Evolutionary conservation across 192 early-diverging fungal species (phyloP).

Genomic region (Backusella sp.): DNA sequence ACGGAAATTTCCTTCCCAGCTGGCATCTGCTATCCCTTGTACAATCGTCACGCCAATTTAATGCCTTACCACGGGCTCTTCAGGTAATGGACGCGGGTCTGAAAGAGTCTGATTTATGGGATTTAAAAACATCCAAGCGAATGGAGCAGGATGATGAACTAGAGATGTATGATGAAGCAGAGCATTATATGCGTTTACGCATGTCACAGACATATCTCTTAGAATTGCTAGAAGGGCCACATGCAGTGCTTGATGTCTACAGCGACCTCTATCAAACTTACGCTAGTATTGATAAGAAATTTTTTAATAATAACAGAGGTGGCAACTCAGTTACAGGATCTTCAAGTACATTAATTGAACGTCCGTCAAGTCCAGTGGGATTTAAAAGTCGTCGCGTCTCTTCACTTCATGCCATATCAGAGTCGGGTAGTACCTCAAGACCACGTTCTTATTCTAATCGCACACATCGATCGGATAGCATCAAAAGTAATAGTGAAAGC

Average conservation of each 20-base stretch:
- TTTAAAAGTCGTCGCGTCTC: background rate
- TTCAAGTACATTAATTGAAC: background rate
- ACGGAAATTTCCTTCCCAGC: slow-evolving; percentile 57
- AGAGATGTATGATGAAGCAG: slow-evolving; percentile 52
- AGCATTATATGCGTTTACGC: slow-evolving; percentile 20
- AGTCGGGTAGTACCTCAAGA: background rate
- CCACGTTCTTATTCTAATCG: background rate
- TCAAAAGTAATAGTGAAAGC: background rate
- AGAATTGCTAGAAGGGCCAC: slow-evolving; percentile 47
- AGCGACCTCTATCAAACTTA: slow-evolving; percentile 5
- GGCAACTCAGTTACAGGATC: background rate
- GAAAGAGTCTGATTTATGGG: slow-evolving; percentile 49
- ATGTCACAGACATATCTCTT: background rate
- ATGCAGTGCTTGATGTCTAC: background rate
- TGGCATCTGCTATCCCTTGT: slow-evolving; percentile 72
- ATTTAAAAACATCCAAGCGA: slow-evolving; percentile 38
- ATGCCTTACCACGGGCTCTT: slow-evolving; percentile 59
- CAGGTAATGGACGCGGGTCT: slow-evolving; percentile 61
- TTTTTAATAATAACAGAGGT: background rate
- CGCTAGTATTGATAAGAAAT: background rate
- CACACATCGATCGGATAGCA: background rate
- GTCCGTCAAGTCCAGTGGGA: background rate
- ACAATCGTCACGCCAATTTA: slow-evolving; percentile 52
- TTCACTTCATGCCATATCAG: background rate
- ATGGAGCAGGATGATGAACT: slow-evolving; percentile 53